phyloP scores from a whole-genome alignment of 2,329 filamentous ascomycete genomes.

The Thelonectria olida region DNA sequence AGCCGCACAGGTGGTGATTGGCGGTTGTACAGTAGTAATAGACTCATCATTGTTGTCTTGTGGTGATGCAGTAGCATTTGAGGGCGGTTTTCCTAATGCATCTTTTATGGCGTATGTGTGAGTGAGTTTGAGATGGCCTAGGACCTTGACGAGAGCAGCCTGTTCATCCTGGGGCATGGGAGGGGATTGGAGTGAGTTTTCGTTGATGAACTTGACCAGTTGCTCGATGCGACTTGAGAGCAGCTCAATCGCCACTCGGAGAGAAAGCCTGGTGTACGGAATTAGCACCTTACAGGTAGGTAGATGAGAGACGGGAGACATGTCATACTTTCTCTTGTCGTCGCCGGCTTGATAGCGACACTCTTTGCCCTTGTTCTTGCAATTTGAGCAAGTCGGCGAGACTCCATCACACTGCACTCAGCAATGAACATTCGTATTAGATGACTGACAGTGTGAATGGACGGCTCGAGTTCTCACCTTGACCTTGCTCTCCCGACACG shows the following conservation, averaged over 20 bases:
- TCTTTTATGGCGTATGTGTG: constrained; percentile 26
- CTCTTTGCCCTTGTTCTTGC: constrained; percentile 29
- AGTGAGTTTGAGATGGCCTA: constrained; percentile 24
- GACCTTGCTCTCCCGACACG: constrained; percentile 55
- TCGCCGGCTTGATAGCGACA: constrained; percentile 31
- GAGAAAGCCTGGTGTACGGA: too few relatives aligned
- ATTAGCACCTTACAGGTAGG: too few relatives aligned
- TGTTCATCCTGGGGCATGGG: constrained; percentile 42
- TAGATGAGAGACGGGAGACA: background rate
- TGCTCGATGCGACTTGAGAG: constrained; percentile 28
- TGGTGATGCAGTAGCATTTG: constrained; percentile 7
- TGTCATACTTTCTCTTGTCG: constrained; percentile 29
- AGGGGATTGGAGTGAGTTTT: constrained; percentile 50
- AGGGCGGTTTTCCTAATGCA: constrained; percentile 4
- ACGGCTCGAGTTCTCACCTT: constrained; percentile 41
- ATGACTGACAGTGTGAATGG: background rate
- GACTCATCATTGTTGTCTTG: too few relatives aligned
- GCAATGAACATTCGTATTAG: background rate
- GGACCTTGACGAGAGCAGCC: constrained; percentile 22
- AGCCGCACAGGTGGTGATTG: background rate
- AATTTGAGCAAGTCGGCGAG: constrained; percentile 28
- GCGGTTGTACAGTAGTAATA: background rate
- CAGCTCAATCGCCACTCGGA: constrained; percentile 27
- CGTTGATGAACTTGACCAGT: constrained; percentile 48
- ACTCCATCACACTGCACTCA: constrained; percentile 25